These are phyloP conservation scores for Cercophora newfieldiana DNA, from an alignment of 495 filamentous ascomycete species.

Conservation along the genomic window DNA sequence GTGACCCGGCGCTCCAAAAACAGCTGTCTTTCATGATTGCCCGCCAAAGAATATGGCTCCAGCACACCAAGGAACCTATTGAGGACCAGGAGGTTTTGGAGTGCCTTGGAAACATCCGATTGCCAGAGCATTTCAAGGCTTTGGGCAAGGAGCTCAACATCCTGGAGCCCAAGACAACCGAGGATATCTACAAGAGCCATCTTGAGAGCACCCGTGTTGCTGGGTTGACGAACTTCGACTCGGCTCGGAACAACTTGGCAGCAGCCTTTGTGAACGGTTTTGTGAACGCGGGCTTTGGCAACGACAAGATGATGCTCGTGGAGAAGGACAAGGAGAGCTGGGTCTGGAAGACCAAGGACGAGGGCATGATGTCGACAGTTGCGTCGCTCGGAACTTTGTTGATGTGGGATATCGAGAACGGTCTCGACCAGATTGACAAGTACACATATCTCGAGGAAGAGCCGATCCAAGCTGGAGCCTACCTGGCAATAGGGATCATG, in stretches of 20 bases:
- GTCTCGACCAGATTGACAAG: conserved; percentile 87
- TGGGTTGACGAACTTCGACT: conserved; percentile 91
- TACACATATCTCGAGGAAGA: conserved; percentile 84
- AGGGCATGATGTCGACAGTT: conserved; percentile 94
- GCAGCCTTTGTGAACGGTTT: conserved; percentile 97
- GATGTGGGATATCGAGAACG: conserved; percentile 86
- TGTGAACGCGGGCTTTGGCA: conserved; percentile 91
- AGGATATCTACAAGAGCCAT: conserved; percentile 99
- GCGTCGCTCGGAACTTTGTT: conserved; percentile 88
- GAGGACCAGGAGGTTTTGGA: conserved; percentile 73
- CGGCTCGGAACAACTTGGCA: conserved; percentile 91
- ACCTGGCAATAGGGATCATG: conserved; percentile 88
- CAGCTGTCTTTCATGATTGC: conserved; percentile 94
- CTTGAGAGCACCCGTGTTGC: conserved; percentile 90
- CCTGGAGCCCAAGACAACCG: conserved; percentile 91
- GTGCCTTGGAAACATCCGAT: conserved; percentile 80
- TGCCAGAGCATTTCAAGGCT: conserved; percentile 90
- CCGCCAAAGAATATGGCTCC: conserved; percentile 85
- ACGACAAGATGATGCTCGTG: conserved; percentile 95
- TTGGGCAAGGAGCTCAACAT: conserved; percentile 96
- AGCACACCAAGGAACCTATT: conserved; percentile 54
- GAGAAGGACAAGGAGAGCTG: conserved; percentile 80
- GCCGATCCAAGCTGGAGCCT: conserved; percentile 83
- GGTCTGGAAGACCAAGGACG: conserved; percentile 99
- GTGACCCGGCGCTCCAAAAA: conserved; percentile 80